Conservation (phyloP, 192 early-diverging fungal species). For the Geosiphon pyriformis region DNA sequence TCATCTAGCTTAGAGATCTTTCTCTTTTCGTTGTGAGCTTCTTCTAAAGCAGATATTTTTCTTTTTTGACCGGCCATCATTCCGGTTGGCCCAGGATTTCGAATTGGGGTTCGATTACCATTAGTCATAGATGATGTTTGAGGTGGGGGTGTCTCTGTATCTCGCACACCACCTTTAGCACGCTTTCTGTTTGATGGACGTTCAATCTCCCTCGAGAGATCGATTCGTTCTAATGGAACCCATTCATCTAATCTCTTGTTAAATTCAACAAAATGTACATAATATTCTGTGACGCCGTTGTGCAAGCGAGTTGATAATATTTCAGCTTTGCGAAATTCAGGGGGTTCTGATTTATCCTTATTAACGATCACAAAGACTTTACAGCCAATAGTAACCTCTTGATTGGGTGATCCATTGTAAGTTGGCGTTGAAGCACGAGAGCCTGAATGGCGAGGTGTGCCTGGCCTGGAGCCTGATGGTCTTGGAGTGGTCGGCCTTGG, state of each 20-base stretch:
- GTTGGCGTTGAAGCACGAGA: slow-evolving; percentile 1
- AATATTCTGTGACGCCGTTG: slow-evolving; percentile 64
- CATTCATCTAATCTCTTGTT: slow-evolving; percentile 99
- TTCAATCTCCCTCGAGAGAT: slow-evolving; percentile 62
- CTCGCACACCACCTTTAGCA: slow-evolving; percentile 35
- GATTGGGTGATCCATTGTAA: too few relatives aligned
- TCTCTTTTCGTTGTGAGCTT: slow-evolving; percentile 35
- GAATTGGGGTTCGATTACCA: slow-evolving; percentile 28
- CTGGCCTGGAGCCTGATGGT: not conserved
- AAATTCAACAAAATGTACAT: slow-evolving; percentile 94
- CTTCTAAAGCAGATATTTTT: slow-evolving; percentile 45
- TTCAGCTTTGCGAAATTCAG: slow-evolving; percentile 77
- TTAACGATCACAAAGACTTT: slow-evolving; percentile 55
- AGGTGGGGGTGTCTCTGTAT: slow-evolving; percentile 35
- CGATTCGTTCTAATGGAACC: slow-evolving; percentile 64
- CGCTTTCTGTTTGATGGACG: slow-evolving; percentile 61
- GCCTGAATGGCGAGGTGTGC: not conserved
- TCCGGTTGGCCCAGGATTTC: slow-evolving; percentile 27
- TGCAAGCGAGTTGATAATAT: slow-evolving; percentile 70
- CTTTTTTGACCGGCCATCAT: slow-evolving; percentile 38
- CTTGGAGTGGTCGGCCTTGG: not conserved
- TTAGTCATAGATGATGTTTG: slow-evolving; percentile 32
- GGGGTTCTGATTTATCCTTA: slow-evolving; percentile 29
- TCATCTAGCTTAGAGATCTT: slow-evolving; percentile 44
- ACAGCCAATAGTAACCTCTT: slow-evolving; percentile 49